These are phyloP conservation scores for Melanomma pulvis-pyrius DNA, from an alignment of 495 filamentous ascomycete genomes.

Conservation along the genomic window DNA sequence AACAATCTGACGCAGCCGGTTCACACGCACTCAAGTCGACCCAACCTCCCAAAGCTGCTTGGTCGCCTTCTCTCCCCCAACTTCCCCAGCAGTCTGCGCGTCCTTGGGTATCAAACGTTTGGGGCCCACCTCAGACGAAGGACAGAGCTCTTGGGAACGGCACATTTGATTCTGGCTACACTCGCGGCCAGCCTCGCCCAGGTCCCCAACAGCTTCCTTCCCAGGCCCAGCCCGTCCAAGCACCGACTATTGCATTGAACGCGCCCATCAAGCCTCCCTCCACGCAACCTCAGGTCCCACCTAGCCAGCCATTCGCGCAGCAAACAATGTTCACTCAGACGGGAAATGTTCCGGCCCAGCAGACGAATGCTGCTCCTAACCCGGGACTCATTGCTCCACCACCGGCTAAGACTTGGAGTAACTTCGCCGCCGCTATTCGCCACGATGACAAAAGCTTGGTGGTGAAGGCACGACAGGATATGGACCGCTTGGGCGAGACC, in stretches of 20 bases:
- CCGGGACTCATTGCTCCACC: slow-evolving; percentile 44
- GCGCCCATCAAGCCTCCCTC: slow-evolving; percentile 8
- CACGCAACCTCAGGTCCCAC: slow-evolving; percentile 9
- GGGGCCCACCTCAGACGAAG: slow-evolving; percentile 42
- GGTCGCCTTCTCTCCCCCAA: slow-evolving; percentile 23
- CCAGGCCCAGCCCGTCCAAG: slow-evolving; percentile 21
- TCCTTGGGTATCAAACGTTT: slow-evolving; percentile 38
- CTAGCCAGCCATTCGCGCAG: slow-evolving; percentile 20
- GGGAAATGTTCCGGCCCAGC: slow-evolving; percentile 26
- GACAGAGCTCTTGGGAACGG: slow-evolving; percentile 47
- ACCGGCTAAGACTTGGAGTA: slow-evolving; percentile 29
- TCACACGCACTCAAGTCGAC: slow-evolving; percentile 1
- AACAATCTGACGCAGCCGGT: slow-evolving; percentile 12
- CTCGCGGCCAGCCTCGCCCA: slow-evolving; percentile 28
- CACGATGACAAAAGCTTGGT: slow-evolving; percentile 16
- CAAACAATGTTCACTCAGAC: slow-evolving; percentile 25
- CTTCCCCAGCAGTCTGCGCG: slow-evolving; percentile 8
- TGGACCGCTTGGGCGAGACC: slow-evolving; percentile 18
- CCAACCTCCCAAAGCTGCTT: slow-evolving; percentile 19
- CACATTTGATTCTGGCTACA: slow-evolving; percentile 44
- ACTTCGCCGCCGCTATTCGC: slow-evolving; percentile 22
- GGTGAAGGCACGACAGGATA: slow-evolving; percentile 16
- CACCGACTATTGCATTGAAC: slow-evolving; percentile 11
- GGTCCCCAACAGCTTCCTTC: slow-evolving; percentile 24
- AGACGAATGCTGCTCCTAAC: slow-evolving; percentile 17